Conservation (phyloP, 2,329 filamentous ascomycete genomes). For the Aspergillus aculeatinus region DNA sequence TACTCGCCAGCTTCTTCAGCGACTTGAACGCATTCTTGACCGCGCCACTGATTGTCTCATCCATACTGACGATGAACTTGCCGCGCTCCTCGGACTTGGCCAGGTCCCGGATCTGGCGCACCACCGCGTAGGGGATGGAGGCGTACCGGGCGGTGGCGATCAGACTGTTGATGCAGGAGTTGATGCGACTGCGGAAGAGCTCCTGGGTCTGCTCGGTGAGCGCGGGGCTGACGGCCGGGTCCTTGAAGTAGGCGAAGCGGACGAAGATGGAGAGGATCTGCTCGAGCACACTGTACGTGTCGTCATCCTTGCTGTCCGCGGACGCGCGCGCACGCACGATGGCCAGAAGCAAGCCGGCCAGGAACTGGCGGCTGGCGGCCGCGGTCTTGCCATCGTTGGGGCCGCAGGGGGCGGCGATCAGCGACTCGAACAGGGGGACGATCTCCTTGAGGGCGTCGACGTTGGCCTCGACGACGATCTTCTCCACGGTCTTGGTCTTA, state of each 20-base stretch:
- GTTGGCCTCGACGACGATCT: slow-evolving; percentile 63
- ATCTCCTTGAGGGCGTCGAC: slow-evolving; percentile 52
- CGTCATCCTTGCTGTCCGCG: slow-evolving; percentile 28
- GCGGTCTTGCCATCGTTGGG: slow-evolving; percentile 47
- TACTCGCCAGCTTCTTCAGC: slow-evolving; percentile 38
- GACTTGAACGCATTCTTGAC: slow-evolving; percentile 45
- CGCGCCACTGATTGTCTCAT: slow-evolving; percentile 44
- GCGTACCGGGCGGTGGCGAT: slow-evolving; percentile 43
- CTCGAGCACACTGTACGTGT: slow-evolving; percentile 44
- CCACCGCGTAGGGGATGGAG: slow-evolving; percentile 41
- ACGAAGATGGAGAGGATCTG: slow-evolving; percentile 48
- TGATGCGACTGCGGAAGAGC: slow-evolving; percentile 55
- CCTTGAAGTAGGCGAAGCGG: slow-evolving; percentile 51
- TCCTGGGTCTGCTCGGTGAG: slow-evolving; percentile 50
- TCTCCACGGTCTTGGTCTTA: slow-evolving; percentile 80
- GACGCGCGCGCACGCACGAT: slow-evolving; percentile 46
- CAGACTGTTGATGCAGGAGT: slow-evolving; percentile 55
- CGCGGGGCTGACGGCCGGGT: slow-evolving; percentile 41
- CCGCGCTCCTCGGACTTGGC: slow-evolving; percentile 36
- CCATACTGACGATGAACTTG: slow-evolving; percentile 50
- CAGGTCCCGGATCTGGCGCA: slow-evolving; percentile 42
- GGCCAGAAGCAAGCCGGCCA: slow-evolving; percentile 55
- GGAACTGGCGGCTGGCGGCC: slow-evolving; percentile 47
- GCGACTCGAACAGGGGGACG: slow-evolving; percentile 51
- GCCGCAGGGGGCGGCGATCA: slow-evolving; percentile 47